phyloP scores from a whole-genome alignment of 1,284 basidiomycete genomes.

The Tilletia caries region DNA sequence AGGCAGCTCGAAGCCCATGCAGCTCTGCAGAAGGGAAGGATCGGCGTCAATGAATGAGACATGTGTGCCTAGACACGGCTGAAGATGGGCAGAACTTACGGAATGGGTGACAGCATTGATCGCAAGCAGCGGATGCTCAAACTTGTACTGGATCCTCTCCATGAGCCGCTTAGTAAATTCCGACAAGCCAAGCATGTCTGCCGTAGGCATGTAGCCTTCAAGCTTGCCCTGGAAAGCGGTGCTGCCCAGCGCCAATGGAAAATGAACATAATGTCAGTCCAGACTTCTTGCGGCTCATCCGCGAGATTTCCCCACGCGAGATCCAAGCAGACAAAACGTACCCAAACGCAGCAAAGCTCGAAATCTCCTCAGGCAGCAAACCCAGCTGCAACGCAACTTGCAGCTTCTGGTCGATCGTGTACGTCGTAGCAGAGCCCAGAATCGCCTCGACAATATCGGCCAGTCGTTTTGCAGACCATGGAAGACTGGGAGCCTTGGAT shows the following conservation, averaged over 20 bases:
- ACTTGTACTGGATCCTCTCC: neutral
- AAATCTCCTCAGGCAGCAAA: constrained; percentile 23
- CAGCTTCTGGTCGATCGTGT: neutral
- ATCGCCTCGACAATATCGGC: constrained; percentile 35
- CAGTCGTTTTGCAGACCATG: constrained; percentile 28
- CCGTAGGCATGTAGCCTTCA: no score
- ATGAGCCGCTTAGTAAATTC: neutral
- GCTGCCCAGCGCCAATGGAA: no score
- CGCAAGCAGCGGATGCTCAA: constrained; percentile 28
- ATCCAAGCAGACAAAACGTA: neutral
- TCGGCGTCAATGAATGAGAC: neutral
- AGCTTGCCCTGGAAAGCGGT: no score
- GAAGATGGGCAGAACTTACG: neutral
- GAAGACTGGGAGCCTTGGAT: neutral
- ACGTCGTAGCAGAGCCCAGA: constrained; percentile 24
- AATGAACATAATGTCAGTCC: no score
- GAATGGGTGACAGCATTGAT: constrained; percentile 40
- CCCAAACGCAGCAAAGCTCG: constrained; percentile 17
- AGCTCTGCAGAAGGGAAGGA: neutral
- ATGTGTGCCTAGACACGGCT: neutral
- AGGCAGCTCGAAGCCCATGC: constrained; percentile 28
- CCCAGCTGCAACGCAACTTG: constrained; percentile 17
- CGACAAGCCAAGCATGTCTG: neutral
- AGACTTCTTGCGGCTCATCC: no score
- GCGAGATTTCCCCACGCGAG: no score